These are phyloP conservation scores for Ceratocystiopsis sp. DNA, from an alignment of 2,329 filamentous ascomycete genomes.

Conservation along the genomic window DNA sequence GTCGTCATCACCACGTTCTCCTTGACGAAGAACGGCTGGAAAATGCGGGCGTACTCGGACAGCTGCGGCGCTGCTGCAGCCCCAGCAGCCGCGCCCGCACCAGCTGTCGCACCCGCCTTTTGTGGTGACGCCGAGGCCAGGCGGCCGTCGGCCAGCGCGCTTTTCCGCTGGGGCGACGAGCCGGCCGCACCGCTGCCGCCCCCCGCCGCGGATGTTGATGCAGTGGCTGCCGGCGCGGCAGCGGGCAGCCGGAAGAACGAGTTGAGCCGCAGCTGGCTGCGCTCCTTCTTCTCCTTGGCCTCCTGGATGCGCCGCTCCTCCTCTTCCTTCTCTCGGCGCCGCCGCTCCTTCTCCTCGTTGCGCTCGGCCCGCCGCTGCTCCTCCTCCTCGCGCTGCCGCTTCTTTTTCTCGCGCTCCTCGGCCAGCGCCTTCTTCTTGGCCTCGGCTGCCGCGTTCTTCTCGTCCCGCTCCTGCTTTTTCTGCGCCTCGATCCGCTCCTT, in stretches of 20 bases:
- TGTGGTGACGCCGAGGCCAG: conserved; percentile 13
- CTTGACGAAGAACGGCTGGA: conserved; percentile 68
- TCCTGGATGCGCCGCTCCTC: conserved; percentile 25
- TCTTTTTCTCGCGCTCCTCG: conserved; percentile 16
- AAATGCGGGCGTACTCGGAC: conserved; percentile 50
- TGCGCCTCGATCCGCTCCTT: conserved; percentile 16
- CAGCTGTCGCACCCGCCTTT: conserved; percentile 9
- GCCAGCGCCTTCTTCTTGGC: conserved; percentile 17
- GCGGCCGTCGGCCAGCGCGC: background rate
- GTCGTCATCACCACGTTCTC: conserved; percentile 55
- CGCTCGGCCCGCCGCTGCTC: conserved; percentile 15
- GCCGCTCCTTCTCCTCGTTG: conserved; percentile 28
- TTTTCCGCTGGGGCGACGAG: background rate
- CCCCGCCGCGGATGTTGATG: background rate
- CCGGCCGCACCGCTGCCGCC: background rate
- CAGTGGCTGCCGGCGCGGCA: too few relatives aligned
- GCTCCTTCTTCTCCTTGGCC: conserved; percentile 32
- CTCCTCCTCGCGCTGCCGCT: conserved; percentile 23
- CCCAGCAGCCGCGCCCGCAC: background rate
- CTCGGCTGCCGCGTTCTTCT: conserved; percentile 21
- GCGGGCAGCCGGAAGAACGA: conserved; percentile 28
- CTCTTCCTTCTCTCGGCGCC: conserved; percentile 34
- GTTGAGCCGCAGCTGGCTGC: conserved; percentile 28
- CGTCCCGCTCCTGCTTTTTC: conserved; percentile 15
- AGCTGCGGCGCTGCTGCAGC: conserved; percentile 6